Evolutionary conservation across 2,329 filamentous ascomycete species (phyloP).

Genomic region (Chrysosphaeria jannelii): DNA sequence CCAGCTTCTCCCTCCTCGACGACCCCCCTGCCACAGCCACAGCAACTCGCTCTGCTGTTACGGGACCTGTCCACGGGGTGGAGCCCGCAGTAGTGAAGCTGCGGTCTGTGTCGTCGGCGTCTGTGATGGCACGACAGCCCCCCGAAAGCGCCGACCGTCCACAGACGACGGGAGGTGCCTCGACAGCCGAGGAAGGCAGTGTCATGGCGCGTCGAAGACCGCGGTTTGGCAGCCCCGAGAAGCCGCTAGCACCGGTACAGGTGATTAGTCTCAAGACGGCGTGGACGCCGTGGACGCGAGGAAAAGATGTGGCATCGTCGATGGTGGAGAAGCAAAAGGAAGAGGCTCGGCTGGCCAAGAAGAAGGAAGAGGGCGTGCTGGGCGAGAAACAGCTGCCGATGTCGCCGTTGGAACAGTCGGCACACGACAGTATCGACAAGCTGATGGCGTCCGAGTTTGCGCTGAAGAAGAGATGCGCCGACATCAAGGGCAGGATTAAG

Average conservation of each 20-base stretch:
- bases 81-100: too few species aligned
- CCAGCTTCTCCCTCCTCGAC: slow-evolving; percentile 2
- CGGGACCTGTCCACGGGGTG: slow-evolving; percentile 1
- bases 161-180: slow-evolving; percentile 2
- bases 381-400: slow-evolving; percentile 25
- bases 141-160: slow-evolving; percentile 1
- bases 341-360: neutral
- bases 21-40: slow-evolving; percentile 3
- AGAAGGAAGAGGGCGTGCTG: slow-evolving; percentile 9
- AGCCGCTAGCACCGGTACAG: too few species aligned
- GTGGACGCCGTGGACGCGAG: slow-evolving; percentile 7
- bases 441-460: slow-evolving; percentile 35
- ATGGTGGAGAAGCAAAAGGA: too few species aligned
- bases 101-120: neutral
- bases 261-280: slow-evolving; percentile 10
- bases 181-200: slow-evolving; percentile 4
- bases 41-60: neutral
- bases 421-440: slow-evolving; percentile 31
- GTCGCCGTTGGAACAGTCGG: slow-evolving; percentile 24
- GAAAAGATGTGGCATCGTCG: slow-evolving; percentile 1
- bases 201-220: slow-evolving; percentile 12
- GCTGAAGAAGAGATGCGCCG: slow-evolving; percentile 34
- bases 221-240: slow-evolving; percentile 5
- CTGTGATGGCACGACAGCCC: slow-evolving; percentile 1
- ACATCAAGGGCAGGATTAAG: slow-evolving; percentile 40